Percentiles rank a stretch among this genome's conserved stretches.
These are phyloP conservation scores for Blastocladiella emersonii DNA, from an alignment of 371 early-diverging fungal species.

Conservation along the genomic window DNA sequence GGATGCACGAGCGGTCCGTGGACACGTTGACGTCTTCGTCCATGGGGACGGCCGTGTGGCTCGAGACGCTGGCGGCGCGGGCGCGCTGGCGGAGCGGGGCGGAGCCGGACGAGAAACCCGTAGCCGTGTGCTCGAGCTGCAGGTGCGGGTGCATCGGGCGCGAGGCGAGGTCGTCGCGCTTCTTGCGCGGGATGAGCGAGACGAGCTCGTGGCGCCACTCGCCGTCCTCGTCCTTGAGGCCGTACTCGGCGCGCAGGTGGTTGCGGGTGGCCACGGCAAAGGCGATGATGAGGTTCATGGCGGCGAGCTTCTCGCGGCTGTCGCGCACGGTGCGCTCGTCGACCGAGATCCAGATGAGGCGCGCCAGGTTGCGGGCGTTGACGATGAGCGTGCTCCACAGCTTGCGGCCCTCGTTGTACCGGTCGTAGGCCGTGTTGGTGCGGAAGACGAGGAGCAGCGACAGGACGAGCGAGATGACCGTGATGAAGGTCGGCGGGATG, in stretches of 20 bases:
- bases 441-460: constrained; percentile 58
- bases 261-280: constrained; percentile 53
- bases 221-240: constrained; percentile 33
- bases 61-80: neutral
- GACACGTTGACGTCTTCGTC: neutral
- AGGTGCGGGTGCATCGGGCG: too few species aligned
- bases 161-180: neutral
- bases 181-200: neutral
- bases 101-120: neutral
- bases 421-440: constrained; percentile 62
- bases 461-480: constrained; percentile 45
- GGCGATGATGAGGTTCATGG: constrained; percentile 56
- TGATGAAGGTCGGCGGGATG: constrained; percentile 14
- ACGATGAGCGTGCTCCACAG: constrained; percentile 44
- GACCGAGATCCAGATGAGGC: constrained; percentile 49
- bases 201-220: neutral
- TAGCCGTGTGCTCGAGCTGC: too few species aligned
- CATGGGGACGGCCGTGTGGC: neutral
- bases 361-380: constrained; percentile 40
- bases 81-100: neutral
- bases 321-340: constrained; percentile 31
- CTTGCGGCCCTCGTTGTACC: constrained; percentile 60
- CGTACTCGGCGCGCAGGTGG: constrained; percentile 51
- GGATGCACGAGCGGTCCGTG: neutral
- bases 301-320: constrained; percentile 45